Evolutionary conservation across 2,329 filamentous ascomycete genomes (phyloP), one percentile per base, ranked within the genome.

Genomic region (Pseudopyricularia javanii): DNA sequence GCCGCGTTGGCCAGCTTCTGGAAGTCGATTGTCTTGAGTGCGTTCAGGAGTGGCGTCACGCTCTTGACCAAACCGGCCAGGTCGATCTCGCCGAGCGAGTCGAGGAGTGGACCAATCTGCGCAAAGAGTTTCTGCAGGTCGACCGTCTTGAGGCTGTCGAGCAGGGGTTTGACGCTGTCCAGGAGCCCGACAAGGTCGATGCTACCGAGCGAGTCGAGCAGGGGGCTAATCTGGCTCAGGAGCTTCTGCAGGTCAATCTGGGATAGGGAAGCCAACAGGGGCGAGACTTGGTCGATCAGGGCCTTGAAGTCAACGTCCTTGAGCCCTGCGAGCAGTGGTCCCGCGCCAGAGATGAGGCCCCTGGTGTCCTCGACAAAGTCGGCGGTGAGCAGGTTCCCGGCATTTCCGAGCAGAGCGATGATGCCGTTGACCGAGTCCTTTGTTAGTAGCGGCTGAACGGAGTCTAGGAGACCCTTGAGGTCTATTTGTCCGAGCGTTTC

Each of bases 341-440:
- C 65, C 0, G 68, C 69, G 2, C 64, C 68, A 7, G 60, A 60
- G 17, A 70, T 64, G 20, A 70, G 63, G 0, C 63, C 67, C 8
- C 70, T 66, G 0, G 68, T 72, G 47, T 70, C 62, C 50, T 70
- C 69, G 58, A 72, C 69, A 48, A 72, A 71, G 12, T 64, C 62
- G 47, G 51, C 7, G 5, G 55, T 73, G 68, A 53, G 54, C 22
- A 65, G 52, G n/a, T 53, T 49, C 51, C 64, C 62, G 1, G 63
- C 62, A 30, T 64, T 66, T 35, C 54, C 55, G 8, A 67, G 54
- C 1, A 43, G 37, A 11, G 17, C 11, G 3, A 17, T 12, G 2
- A 43, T 22, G 2, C 17, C n/a, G 9, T 24, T 58, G 14, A 67
- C 56, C 2, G 60, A 62, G 14, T 65, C 57, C 1, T 59, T 52